Base-by-base conservation (phyloP, 1,139 yeast species). In the Candida pseudoviswanathii region DNA sequence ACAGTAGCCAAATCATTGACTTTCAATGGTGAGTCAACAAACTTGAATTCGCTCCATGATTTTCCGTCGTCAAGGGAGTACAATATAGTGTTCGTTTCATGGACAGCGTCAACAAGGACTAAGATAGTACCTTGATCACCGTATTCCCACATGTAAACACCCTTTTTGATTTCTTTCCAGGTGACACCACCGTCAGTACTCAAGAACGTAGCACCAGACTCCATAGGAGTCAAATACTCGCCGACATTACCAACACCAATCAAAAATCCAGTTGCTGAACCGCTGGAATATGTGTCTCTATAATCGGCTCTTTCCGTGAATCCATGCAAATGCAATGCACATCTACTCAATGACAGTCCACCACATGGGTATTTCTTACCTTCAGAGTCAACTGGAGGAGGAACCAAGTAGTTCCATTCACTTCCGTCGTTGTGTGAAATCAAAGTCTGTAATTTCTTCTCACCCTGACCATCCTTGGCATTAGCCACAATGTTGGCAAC, bases 211-310 rank as follows among this genome's bases (percentile, higher is more conserved):
- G 88, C 73, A 0, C 86, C 78, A 7, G 45, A 63, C 11, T 68
- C 65, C 44, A 42, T 30, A 25, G 26, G 30, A 2, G 70, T 68
- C 51, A 94, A 71, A 21, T 62, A 59, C 32, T 78, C 82, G 4
- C 99, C 99, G 42, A 91, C 97, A 64, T 88, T 91, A 34, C 99
- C 99, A 16, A 87, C 83, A 10, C 89, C 98, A 54, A 94, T 76
- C 75, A 94, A 69, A 64, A 91, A 67, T 0, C 99, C 99, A 16
- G 87, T 78, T 0, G 98, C 98, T 5, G 97, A 86, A 0, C 89
- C 84, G 0, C 98, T 91, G 0, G 96, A 87, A 58, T 74, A 89
- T 0, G 96, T 85, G 61, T 94, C 97, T 59, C 97, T 80, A 52
- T 75, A 75, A 66, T 92, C 98, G 3, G 73, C 72, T 57, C 97